Evolutionary conservation across 352 stramenopile species (phyloP), one percentile per base, ranked within the genome.

Genomic region (Phytopythium kandeliae): DNA sequence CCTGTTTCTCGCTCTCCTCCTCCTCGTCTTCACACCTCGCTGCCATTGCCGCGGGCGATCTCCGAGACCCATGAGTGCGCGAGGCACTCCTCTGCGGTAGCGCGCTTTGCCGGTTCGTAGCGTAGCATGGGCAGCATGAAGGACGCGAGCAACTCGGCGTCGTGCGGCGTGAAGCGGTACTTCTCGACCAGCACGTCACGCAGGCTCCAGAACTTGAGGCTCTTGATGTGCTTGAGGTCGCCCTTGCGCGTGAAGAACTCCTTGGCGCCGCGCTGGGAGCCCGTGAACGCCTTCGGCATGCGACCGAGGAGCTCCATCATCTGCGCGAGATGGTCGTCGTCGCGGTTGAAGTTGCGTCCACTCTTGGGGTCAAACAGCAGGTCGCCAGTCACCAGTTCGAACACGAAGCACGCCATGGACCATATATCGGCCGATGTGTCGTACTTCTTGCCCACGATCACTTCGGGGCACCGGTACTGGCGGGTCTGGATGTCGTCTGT

Each of bases 401-500:
- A 99, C 37, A 98, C 78, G 48, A 99, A 98, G 66, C 97, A 99
- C 37, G 92, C 96, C 67, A 99, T 89, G 78, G 81, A 90, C 97
- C 97, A 99, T 45, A 99, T 98, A 67, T 99, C 97, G 6, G 97
- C 96, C 26, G 96, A 98, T 17, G 96, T 98, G 71, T 99, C 92
- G 71, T 99, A 99, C 40, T 86, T 86, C 62, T 95, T 96, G 36
- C 95, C 92, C 55, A 99, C 69, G 21, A 99, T 95, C 24, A 98
- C 97, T 69, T 99, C 97, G 8, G 97, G 97, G 35, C 87, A 97
- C 6, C 97, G 89, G 67, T 99, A 99, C 76, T 99, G 97, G n/a
- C 97, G 83, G 21, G 97, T 99, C 71, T 99, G 97, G 61, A 99
- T 99, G 63, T 99, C 97, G 63, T 99, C 95, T 40, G 96, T 98